Evolutionary conservation across 257 asterid genomes (phyloP).

Genomic region (Verbena officinalis): DNA sequence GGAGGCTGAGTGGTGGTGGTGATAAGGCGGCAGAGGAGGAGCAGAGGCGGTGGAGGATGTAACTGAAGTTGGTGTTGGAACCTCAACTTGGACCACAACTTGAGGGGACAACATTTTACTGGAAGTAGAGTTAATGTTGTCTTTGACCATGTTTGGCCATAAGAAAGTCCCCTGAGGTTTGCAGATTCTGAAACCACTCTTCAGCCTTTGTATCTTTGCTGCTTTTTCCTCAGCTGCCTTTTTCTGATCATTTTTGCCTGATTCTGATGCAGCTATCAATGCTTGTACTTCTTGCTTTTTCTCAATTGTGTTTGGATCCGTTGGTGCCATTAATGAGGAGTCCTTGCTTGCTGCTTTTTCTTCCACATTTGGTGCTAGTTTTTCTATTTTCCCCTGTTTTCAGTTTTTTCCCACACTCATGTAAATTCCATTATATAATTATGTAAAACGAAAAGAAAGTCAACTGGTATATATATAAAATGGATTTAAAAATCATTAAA

Average conservation of each 20-base stretch:
- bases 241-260: slow-evolving; percentile 28
- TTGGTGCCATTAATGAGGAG: slow-evolving; percentile 51
- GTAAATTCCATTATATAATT: neutral
- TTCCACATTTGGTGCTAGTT: slow-evolving; percentile 35
- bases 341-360: slow-evolving; percentile 35
- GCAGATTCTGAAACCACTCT: slow-evolving; percentile 98
- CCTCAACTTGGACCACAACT: slow-evolving; percentile 71
- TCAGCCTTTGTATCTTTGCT: slow-evolving; percentile 83
- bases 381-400: slow-evolving; percentile 60
- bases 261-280: slow-evolving; percentile 34
- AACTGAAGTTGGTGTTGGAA: slow-evolving; percentile 92
- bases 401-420: slow-evolving; percentile 18
- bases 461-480: no score
- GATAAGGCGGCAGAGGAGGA: slow-evolving; percentile 52
- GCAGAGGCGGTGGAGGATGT: slow-evolving; percentile 65
- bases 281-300: slow-evolving; percentile 45
- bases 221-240: slow-evolving; percentile 66
- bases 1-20: slow-evolving; percentile 41
- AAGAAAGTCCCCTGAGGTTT: slow-evolving; percentile 95
- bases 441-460: no score
- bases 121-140: slow-evolving; percentile 30
- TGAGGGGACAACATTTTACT: slow-evolving; percentile 38
- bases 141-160: slow-evolving; percentile 89
- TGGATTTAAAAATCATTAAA: no score
- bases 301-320: slow-evolving; percentile 39